Percentiles rank a stretch among this genome's conserved stretches.
phyloP scores from a whole-genome alignment of 768 basidiomycete species.

The Xerocomellus intermedius region DNA sequence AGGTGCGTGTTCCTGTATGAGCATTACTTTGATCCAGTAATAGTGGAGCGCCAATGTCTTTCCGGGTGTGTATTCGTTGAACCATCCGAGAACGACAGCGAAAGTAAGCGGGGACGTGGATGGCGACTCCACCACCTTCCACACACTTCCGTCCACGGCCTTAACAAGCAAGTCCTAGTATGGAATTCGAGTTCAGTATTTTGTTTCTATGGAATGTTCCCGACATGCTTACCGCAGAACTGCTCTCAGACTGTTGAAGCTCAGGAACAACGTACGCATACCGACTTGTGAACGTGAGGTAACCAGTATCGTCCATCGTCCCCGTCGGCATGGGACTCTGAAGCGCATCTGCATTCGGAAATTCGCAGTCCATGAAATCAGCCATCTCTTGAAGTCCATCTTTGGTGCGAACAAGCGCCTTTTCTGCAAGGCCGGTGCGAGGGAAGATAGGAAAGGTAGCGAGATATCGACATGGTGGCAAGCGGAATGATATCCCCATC shows the following conservation, averaged over 20 bases:
- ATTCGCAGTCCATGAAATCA: constrained; percentile 1
- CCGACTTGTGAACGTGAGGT: background rate
- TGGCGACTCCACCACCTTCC: background rate
- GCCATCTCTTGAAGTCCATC: background rate
- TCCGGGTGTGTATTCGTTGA: background rate
- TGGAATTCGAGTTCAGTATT: background rate
- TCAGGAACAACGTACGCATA: background rate
- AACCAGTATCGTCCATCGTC: background rate
- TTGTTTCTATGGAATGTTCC: too few species aligned
- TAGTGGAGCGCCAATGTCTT: background rate
- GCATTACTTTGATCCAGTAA: background rate
- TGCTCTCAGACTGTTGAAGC: background rate
- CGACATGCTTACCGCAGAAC: background rate
- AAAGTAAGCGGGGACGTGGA: background rate
- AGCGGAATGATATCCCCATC: background rate
- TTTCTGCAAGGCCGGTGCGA: background rate
- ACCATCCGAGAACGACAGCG: background rate
- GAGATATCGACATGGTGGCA: background rate
- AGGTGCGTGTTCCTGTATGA: background rate
- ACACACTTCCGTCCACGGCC: background rate
- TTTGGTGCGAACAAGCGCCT: constrained; percentile 1
- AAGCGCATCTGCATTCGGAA: background rate
- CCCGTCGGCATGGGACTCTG: background rate
- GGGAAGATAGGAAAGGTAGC: constrained; percentile 1
- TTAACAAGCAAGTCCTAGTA: background rate